Conservation (phyloP, 2,329 filamentous ascomycete genomes). For the Aspergillus novofumigatus region DNA sequence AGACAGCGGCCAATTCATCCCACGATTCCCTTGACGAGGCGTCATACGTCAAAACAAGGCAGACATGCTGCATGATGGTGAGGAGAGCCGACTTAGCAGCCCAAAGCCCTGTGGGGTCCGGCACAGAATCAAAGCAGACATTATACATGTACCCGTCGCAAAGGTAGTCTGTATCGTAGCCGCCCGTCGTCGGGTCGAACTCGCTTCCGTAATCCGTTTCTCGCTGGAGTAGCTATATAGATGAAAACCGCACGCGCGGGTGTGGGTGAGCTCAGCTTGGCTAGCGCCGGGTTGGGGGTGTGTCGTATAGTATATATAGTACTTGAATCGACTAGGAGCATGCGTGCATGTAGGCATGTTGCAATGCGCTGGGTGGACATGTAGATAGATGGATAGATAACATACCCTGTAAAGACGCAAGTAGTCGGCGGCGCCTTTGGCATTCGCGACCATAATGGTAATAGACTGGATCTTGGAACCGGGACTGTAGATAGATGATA, state of each 20-base stretch:
- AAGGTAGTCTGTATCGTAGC: not conserved
- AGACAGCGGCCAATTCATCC: slow-evolving; percentile 1
- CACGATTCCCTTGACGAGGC: slow-evolving; percentile 1
- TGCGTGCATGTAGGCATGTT: not conserved
- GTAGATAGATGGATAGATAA: not conserved
- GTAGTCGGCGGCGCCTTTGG: not conserved
- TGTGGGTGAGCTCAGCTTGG: not conserved
- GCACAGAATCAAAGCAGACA: not conserved
- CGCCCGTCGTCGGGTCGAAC: slow-evolving; percentile 1
- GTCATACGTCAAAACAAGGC: slow-evolving; percentile 1
- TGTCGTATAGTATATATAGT: no score
- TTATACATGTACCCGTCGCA: not conserved
- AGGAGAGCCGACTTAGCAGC: no score
- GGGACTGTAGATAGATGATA: not conserved
- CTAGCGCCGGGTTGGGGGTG: not conserved
- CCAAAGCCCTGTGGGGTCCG: not conserved
- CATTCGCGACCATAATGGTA: not conserved
- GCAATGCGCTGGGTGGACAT: not conserved
- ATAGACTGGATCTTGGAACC: not conserved
- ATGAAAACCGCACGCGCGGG: not conserved
- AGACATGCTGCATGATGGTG: slow-evolving; percentile 1
- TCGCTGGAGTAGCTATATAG: slow-evolving; percentile 2
- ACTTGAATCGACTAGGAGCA: no score
- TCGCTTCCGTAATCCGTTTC: not conserved
- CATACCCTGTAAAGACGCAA: not conserved